Evolutionary conservation across 805 yeast species (phyloP), one percentile per base, ranked within the genome.

Genomic region (Pichia deserticola): DNA sequence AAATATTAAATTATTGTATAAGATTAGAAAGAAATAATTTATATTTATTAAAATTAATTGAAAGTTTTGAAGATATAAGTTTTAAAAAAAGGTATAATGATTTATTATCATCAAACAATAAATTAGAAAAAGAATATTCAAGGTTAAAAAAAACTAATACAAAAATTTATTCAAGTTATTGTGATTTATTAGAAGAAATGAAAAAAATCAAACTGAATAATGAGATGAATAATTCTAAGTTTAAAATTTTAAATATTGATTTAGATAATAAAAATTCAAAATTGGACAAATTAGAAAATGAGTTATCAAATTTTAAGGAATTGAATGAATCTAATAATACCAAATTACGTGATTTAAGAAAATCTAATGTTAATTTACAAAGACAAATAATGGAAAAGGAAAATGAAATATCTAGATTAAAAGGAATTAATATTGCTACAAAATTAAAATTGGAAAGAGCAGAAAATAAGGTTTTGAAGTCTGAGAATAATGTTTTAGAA

Each of bases 91-190:
- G 51, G 28, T 51, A 51, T 36, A 20, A 33, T 5, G 55, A 55
- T 15, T 42, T 54, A 25, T 36, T 47, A 1, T 11, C 33, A 5
- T 35, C 42, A 5, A 50, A 49, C 25, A 42, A 33, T 25, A 44
- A 42, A 13, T 32, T 54, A 9, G 36, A 45, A 15, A 37, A 42
- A 8, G 64, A 62, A 30, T 57, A 57, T 44, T 54, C 54, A 8
- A 39, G 53, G 7, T 58, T 60, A 28, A 53, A 59, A 39, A 51
- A 51, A 15, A 50, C 60, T 5, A 60, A 60, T 48, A 53, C 54
- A 30, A 58, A 57, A 47, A 58, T 62, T 3, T 62, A 56, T 42
- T 54, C 55, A 7, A 61, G 62, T 35, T 62, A 62, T 44, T 60
- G 52, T 41, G 61, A 57, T 35, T 48, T 62, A 29, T 47, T 57